phyloP scores from a whole-genome alignment of 1,284 basidiomycete genomes.

The Pyrrhoderma noxium region DNA sequence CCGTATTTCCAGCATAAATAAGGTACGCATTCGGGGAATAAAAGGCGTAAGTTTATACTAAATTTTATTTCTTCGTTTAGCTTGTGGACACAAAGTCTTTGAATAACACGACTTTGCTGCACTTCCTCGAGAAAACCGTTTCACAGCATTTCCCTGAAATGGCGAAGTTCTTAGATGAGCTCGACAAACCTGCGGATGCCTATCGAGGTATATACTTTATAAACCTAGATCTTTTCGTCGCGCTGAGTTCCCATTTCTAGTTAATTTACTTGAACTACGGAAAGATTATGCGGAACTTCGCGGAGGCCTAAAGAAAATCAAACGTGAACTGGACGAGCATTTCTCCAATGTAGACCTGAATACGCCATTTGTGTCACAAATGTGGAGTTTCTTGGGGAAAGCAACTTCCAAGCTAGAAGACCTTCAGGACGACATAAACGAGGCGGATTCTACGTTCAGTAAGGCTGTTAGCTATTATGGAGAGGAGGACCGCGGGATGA shows the following conservation, averaged over 20 bases:
- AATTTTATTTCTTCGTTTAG: constrained; percentile 33
- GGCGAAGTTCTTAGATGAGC: constrained; percentile 84
- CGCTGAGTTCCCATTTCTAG: constrained; percentile 29
- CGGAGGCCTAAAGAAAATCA: constrained; percentile 74
- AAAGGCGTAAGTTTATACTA: not conserved
- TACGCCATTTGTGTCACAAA: constrained; percentile 79
- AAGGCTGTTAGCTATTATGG: constrained; percentile 87
- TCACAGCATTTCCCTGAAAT: constrained; percentile 84
- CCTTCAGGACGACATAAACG: constrained; percentile 76
- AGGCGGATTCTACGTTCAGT: constrained; percentile 72
- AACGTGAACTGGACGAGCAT: constrained; percentile 71
- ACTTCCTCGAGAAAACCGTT: constrained; percentile 91
- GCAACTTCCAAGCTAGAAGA: constrained; percentile 73
- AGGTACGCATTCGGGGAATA: constrained; percentile 49
- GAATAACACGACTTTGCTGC: constrained; percentile 87
- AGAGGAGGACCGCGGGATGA: constrained; percentile 80
- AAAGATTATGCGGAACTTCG: constrained; percentile 67
- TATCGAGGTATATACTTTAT: constrained; percentile 64
- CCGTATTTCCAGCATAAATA: constrained; percentile 96
- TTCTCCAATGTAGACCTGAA: constrained; percentile 64
- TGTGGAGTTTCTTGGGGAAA: constrained; percentile 81
- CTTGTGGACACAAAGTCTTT: constrained; percentile 97
- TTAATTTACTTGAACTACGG: constrained; percentile 71
- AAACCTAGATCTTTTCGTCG: constrained; percentile 3
- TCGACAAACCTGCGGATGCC: constrained; percentile 85